Conservation (phyloP, 345 rosid genomes). For the Pistacia atlantica region DNA sequence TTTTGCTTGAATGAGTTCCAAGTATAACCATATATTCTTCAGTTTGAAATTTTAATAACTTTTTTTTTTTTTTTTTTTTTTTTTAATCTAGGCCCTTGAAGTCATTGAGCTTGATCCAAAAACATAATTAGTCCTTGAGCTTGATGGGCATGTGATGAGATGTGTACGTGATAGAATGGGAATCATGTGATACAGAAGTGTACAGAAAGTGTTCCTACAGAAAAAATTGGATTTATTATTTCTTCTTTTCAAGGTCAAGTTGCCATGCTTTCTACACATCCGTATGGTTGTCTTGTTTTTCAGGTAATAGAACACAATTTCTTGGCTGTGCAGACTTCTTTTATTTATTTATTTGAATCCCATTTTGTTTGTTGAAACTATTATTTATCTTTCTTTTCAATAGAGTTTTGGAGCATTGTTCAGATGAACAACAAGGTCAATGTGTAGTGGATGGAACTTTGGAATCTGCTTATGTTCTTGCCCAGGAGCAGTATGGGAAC, state of each 20-base stretch:
- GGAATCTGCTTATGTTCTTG: constrained; percentile 78
- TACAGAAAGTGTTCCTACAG: constrained; percentile 77
- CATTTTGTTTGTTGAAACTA: not conserved
- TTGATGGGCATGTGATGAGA: constrained; percentile 86
- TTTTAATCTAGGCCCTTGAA: constrained; percentile 74
- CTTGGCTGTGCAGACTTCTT: constrained; percentile 13
- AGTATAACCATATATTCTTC: not conserved
- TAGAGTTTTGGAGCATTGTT: constrained; percentile 94
- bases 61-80: not conserved
- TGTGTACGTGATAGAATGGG: constrained; percentile 96
- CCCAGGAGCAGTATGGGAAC: constrained; percentile 98
- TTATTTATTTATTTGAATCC: constrained; percentile 4
- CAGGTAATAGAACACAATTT: constrained; percentile 52
- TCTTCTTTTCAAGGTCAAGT: constrained; percentile 88
- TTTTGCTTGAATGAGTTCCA: constrained; percentile 7
- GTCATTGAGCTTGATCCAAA: constrained; percentile 94
- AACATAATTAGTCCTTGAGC: constrained; percentile 70
- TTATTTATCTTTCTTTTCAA: constrained; percentile 23
- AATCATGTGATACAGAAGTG: constrained; percentile 98
- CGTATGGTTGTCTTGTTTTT: constrained; percentile 97
- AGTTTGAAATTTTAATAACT: not conserved
- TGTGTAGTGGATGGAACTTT: constrained; percentile 88
- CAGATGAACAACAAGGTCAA: constrained; percentile 69
- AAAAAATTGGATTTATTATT: constrained; percentile 77
- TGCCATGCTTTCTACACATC: constrained; percentile 84